Percentiles rank a stretch among this genome's conserved stretches.
These are phyloP conservation scores for Rhizoclosmatium sp. DNA, from an alignment of 192 early-diverging fungal species.

Conservation along the genomic window DNA sequence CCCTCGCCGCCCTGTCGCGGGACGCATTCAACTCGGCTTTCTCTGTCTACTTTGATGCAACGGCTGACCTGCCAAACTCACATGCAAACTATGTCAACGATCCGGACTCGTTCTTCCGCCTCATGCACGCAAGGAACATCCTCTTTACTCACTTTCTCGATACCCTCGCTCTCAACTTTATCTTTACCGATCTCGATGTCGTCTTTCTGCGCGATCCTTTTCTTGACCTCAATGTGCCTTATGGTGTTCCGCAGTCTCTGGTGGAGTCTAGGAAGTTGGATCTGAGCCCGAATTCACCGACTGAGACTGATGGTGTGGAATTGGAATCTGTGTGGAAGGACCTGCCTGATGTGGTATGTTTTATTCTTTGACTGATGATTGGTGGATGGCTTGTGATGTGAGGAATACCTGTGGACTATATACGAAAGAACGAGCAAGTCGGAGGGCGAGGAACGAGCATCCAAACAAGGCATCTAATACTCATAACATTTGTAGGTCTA, in stretches of 20 bases:
- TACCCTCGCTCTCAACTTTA: background rate
- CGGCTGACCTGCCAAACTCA: background rate
- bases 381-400: too few species aligned
- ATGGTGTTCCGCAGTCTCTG: background rate
- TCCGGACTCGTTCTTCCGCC: background rate
- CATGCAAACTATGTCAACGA: background rate
- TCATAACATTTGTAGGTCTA: background rate
- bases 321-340: background rate
- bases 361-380: background rate
- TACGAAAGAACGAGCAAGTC: too few species aligned
- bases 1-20: background rate
- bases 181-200: conserved; percentile 33
- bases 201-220: conserved; percentile 21
- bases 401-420: too few species aligned
- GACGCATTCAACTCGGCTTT: background rate
- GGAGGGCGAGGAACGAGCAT: background rate
- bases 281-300: background rate
- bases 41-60: conserved; percentile 23
- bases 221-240: conserved; percentile 20
- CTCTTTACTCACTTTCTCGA: conserved; percentile 15
- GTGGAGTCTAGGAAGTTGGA: background rate
- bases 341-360: background rate
- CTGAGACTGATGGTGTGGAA: background rate
- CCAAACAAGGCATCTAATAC: too few species aligned
- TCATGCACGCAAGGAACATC: conserved; percentile 15